A percentile compares a stretch with the other conserved stretches of the same genome.
phyloP scores from a whole-genome alignment of 1,284 basidiomycete genomes.

The Coniferiporia weirii region DNA sequence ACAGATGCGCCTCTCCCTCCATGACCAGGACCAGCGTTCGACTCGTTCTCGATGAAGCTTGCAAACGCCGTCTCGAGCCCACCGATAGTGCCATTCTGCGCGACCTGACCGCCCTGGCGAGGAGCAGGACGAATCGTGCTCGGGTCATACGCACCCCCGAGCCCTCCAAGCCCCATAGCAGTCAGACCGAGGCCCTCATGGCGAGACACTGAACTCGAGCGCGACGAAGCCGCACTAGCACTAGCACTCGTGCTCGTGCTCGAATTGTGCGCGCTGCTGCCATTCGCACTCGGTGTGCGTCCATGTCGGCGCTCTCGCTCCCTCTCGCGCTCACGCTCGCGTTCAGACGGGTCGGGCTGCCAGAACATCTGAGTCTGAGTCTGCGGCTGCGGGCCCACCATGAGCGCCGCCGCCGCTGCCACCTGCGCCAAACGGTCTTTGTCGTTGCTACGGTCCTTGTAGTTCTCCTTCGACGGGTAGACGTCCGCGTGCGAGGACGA shows the following conservation, averaged over 20 bases:
- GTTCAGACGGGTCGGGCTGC: conserved; percentile 7
- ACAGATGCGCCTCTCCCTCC: neutral
- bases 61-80: conserved; percentile 11
- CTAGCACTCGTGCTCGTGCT: conserved; percentile 9
- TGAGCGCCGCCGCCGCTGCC: neutral
- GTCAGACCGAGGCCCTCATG: conserved; percentile 1
- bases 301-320: conserved; percentile 12
- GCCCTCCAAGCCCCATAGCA: neutral
- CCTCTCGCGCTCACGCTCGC: conserved; percentile 6
- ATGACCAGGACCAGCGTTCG: neutral
- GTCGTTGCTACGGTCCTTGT: too few species aligned
- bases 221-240: conserved; percentile 9
- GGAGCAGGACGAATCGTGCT: conserved; percentile 8
- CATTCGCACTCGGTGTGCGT: conserved; percentile 13
- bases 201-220: conserved; percentile 15
- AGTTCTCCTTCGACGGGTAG: conserved; percentile 9
- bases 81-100: neutral
- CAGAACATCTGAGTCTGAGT: conserved; percentile 17
- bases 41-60: conserved; percentile 5
- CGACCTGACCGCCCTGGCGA: neutral
- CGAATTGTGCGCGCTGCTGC: conserved; percentile 1
- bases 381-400: conserved; percentile 6
- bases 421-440: neutral
- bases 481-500: conserved; percentile 9
- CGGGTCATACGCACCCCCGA: conserved; percentile 7